phyloP scores from a whole-genome alignment of 805 yeast species.

The Cephaloascus albidus region DNA sequence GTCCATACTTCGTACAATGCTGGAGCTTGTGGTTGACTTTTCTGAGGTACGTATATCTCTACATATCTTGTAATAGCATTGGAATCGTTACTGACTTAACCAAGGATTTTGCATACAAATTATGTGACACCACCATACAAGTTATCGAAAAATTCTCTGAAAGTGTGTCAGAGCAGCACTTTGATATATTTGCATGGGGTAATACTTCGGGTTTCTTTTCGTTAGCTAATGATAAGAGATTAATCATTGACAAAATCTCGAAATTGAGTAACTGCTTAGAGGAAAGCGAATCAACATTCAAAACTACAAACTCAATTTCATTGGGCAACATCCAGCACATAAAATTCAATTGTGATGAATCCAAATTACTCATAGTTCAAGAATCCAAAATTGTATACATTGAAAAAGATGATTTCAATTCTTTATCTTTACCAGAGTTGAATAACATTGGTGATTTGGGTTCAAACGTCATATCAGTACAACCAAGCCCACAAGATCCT shows the following conservation, averaged over 20 bases:
- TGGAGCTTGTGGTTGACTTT: no score
- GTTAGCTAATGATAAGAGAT: slow-evolving; percentile 23
- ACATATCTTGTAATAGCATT: no score
- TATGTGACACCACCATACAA: no score
- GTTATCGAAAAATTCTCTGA: no score
- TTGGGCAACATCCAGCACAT: slow-evolving; percentile 15
- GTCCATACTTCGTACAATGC: no score
- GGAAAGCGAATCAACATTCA: slow-evolving; percentile 9
- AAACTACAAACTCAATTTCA: slow-evolving; percentile 7
- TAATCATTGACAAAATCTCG: slow-evolving; percentile 24
- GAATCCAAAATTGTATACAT: slow-evolving; percentile 10
- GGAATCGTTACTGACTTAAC: no score
- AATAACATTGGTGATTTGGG: slow-evolving; percentile 6
- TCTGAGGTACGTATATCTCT: no score
- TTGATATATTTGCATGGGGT: slow-evolving; percentile 27
- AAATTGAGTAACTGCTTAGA: slow-evolving; percentile 17
- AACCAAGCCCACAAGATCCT: slow-evolving; percentile 11
- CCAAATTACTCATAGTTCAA: slow-evolving; percentile 16
- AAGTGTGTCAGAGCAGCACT: no score
- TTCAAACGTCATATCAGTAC: slow-evolving; percentile 7
- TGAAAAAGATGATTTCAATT: slow-evolving; percentile 1
- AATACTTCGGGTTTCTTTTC: slow-evolving; percentile 19
- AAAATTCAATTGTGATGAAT: slow-evolving; percentile 18
- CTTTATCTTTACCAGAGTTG: not conserved
- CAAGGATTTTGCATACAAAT: no score